Base-by-base conservation (phyloP, 441 rosid genomes). In the Syzygium malaccense region DNA sequence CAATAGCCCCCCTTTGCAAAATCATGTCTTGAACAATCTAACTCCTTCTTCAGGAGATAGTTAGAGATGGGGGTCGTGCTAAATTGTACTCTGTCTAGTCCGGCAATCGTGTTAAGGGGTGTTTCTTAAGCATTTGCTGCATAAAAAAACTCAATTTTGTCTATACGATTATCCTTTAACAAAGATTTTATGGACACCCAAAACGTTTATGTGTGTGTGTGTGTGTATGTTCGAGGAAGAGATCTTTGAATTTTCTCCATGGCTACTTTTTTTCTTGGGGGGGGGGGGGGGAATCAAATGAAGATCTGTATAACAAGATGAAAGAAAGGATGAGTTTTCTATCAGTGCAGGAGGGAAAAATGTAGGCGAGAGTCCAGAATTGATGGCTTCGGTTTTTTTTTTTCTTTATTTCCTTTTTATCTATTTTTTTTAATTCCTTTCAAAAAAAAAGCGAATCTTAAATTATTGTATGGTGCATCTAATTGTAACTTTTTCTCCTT, bases 371-470 rank as follows among this genome's bases (percentile, higher is more conserved):
- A 62, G 20, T 62, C 71, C 7, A n/a, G 71, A 62, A 62, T 62
- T 6, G 33, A n/a, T n/a, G 71, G 0, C 37, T 62, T 62, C 14
- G 5, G 37, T 6, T 1, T 53, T 14, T 1, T 53, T 14, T n/a
- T 13, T 14, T 15, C n/a, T 0, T 6, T n/a, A n/a, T 15, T 62
- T 0, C 1, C n/a, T n/a, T 62, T 62, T 62, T n/a, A n/a, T 14
- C 37, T 62, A 14, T 62, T 12, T 28, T 62, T 32, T 62, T 62
- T 62, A 0, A 17, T 14, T 62, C 71, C 71, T 62, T 14, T 62
- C 11, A n/a, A n/a, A 62, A 62, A 62, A 15, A 5, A n/a, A 1
- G 48, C 48, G 5, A 62, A n/a, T 62, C 32, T 62, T 3, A n/a
- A 3, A n/a, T 62, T 62, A 62, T 62, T n/a, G 14, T 62, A 0